These are phyloP conservation scores for Cucurbita pepo DNA, from an alignment of 306 rosid species.

Conservation along the genomic window DNA sequence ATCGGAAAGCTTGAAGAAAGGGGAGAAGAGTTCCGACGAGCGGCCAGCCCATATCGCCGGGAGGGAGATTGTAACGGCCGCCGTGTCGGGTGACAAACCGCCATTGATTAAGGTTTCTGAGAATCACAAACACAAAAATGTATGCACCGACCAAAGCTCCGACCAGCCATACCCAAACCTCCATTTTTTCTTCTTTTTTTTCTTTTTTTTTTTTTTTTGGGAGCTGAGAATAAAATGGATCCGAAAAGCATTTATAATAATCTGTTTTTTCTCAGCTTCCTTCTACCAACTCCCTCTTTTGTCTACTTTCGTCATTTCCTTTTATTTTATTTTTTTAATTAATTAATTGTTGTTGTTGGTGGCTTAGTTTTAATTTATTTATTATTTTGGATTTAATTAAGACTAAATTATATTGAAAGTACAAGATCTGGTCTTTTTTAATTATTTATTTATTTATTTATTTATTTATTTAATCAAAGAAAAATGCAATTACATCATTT, in stretches of 20 bases:
- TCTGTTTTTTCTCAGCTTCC: background rate
- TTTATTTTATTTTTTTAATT: background rate
- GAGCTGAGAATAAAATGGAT: background rate
- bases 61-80: slow-evolving; percentile 3
- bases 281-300: background rate
- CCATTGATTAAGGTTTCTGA: slow-evolving; percentile 11
- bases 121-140: slow-evolving; percentile 4
- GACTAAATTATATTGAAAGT: no score
- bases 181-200: background rate
- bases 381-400: no score
- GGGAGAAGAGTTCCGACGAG: slow-evolving; percentile 3
- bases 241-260: background rate
- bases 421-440: no score
- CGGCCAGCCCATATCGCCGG: slow-evolving; percentile 25
- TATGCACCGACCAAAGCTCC: background rate
- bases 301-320: background rate
- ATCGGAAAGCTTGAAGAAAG: slow-evolving; percentile 4
- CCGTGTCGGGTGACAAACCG: background rate
- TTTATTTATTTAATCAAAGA: no score
- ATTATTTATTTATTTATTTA: no score
- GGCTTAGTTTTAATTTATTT: background rate
- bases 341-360: background rate
- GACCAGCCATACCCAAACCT: background rate
- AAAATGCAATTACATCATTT: no score
- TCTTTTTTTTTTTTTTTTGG: no score